Evolutionary conservation across 164 flowering plant species (phyloP).

Genomic region (Dillenia turbinata): DNA sequence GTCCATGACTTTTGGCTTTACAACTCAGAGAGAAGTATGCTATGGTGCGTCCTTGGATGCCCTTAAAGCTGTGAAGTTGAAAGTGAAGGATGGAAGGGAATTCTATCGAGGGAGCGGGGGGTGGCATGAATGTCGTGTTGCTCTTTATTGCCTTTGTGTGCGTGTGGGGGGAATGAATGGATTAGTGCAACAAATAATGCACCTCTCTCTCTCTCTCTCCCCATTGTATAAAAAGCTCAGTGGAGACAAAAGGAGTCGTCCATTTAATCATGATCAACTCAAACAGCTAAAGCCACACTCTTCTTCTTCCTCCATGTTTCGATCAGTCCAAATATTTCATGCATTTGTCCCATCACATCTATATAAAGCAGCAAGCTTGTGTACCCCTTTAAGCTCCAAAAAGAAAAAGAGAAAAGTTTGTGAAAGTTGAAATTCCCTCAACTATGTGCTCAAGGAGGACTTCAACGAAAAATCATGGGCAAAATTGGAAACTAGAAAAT

Average conservation of each 20-base stretch:
- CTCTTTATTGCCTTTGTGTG: conserved; percentile 28
- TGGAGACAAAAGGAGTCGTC: conserved; percentile 56
- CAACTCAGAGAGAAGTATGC: too few species aligned
- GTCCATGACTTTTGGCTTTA: too few species aligned
- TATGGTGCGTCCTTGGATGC: conserved; percentile 28
- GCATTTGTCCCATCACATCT: too few species aligned
- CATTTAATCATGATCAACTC: conserved; percentile 34
- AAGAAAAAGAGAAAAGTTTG: background rate
- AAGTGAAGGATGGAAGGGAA: conserved; percentile 5
- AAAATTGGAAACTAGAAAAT: too few species aligned
- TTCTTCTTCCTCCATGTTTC: too few species aligned
- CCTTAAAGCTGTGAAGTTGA: conserved; percentile 10
- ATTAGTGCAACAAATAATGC: too few species aligned
- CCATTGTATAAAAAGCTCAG: conserved; percentile 3
- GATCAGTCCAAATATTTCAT: too few species aligned
- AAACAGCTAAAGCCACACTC: too few species aligned
- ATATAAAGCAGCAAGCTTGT: too few species aligned
- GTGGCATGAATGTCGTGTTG: conserved; percentile 12
- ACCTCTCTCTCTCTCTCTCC: conserved; percentile 3
- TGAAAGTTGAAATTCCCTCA: background rate
- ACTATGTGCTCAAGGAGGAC: too few species aligned
- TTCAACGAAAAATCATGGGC: too few species aligned
- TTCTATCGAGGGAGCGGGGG: conserved; percentile 38
- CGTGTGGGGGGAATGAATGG: conserved; percentile 8
- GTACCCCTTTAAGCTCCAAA: too few species aligned